These are phyloP conservation scores for Diutina neorugosa DNA, from an alignment of 1,139 yeast species.

Conservation along the genomic window DNA sequence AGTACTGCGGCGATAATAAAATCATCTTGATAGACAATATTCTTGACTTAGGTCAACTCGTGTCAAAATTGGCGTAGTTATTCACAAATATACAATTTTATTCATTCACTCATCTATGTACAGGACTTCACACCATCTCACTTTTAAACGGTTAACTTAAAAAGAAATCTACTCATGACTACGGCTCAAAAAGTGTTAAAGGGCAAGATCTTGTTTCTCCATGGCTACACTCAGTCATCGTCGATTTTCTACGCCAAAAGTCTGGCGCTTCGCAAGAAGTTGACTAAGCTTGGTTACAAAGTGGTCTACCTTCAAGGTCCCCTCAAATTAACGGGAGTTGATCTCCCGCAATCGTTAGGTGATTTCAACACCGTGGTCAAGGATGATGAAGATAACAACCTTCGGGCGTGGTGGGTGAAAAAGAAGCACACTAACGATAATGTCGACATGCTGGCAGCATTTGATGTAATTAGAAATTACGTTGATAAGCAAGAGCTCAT, in stretches of 20 bases:
- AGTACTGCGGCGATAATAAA: conserved; percentile 23
- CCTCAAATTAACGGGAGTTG: background rate
- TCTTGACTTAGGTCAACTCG: background rate
- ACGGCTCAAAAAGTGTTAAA: background rate
- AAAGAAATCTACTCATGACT: background rate
- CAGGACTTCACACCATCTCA: background rate
- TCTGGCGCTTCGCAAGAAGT: conserved; percentile 29
- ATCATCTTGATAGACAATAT: conserved; percentile 1
- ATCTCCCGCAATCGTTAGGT: conserved; percentile 22
- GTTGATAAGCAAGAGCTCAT: conserved; percentile 17
- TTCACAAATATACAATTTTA: background rate
- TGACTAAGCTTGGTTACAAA: conserved; percentile 11
- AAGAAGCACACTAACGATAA: conserved; percentile 13
- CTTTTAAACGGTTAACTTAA: background rate
- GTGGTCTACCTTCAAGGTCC: background rate
- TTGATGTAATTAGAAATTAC: conserved; percentile 20
- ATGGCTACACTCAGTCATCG: conserved; percentile 33
- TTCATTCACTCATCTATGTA: background rate
- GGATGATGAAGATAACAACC: conserved; percentile 29
- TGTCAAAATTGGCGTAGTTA: background rate
- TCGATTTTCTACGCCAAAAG: conserved; percentile 35
- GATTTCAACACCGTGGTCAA: conserved; percentile 19
- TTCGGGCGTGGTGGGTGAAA: conserved; percentile 33
- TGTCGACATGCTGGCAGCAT: conserved; percentile 16
- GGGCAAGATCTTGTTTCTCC: conserved; percentile 18